Percentiles rank a stretch among this genome's conserved stretches.
These are phyloP conservation scores for Picea sitchensis DNA, from an alignment of 75 land plant species.

Conservation along the genomic window DNA sequence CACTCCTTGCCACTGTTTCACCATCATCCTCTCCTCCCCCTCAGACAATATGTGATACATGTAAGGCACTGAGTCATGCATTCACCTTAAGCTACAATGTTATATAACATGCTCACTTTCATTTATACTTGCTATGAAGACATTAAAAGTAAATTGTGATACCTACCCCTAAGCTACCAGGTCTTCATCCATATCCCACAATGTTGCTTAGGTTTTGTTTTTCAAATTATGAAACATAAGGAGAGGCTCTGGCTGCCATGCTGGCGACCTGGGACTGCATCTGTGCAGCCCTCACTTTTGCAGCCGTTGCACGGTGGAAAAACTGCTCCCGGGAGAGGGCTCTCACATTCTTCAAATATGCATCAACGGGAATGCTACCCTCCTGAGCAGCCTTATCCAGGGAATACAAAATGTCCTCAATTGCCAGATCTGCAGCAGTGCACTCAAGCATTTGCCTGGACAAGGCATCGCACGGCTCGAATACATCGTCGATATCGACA, in stretches of 20 bases:
- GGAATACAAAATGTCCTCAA: slow-evolving; percentile 67
- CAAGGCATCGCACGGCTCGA: slow-evolving; percentile 51
- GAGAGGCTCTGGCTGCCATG: slow-evolving; percentile 32
- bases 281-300: slow-evolving; percentile 27
- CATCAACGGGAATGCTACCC: slow-evolving; percentile 39
- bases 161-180: neutral
- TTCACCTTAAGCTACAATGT: neutral
- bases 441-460: slow-evolving; percentile 48
- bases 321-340: slow-evolving; percentile 65
- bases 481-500: slow-evolving; percentile 54
- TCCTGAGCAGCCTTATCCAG: slow-evolving; percentile 62
- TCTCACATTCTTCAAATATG: slow-evolving; percentile 64
- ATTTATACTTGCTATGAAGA: neutral
- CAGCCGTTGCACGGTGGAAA: slow-evolving; percentile 37
- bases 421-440: slow-evolving; percentile 44
- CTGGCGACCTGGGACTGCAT: slow-evolving; percentile 21
- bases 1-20: neutral
- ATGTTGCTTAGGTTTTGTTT: neutral
- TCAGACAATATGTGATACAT: neutral
- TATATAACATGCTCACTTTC: neutral
- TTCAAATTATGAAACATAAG: slow-evolving; percentile 28
- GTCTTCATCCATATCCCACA: neutral
- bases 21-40: neutral
- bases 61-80: neutral
- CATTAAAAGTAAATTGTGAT: neutral